A percentile compares a stretch with the other conserved stretches of the same genome.
These are phyloP conservation scores for Solanum infundibuliforme DNA, from an alignment of 257 asterid genomes.

Conservation along the genomic window DNA sequence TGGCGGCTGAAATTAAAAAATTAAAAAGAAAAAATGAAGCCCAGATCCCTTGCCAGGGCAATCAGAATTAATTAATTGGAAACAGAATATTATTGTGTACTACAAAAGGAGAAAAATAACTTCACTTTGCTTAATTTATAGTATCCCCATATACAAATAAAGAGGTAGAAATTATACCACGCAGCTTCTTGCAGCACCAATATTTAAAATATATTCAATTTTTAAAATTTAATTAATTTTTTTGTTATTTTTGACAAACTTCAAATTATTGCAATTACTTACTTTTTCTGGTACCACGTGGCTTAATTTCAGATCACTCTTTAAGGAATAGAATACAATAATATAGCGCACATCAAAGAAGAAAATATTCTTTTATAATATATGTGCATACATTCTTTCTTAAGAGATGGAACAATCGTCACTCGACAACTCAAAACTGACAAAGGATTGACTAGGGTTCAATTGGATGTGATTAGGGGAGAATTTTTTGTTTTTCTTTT, in stretches of 20 bases:
- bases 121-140: background rate
- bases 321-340: too few species aligned
- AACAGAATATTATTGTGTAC: background rate
- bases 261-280: background rate
- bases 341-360: too few species aligned
- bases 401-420: too few species aligned
- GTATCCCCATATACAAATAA: background rate
- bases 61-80: background rate
- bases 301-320: background rate
- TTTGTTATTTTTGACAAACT: background rate
- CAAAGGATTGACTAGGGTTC: accelerated
- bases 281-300: too few species aligned
- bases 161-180: background rate
- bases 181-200: background rate
- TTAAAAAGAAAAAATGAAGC: background rate
- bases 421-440: background rate
- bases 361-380: too few species aligned
- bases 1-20: background rate
- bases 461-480: background rate
- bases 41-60: background rate
- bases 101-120: background rate
- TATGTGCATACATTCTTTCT: too few species aligned
- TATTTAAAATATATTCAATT: background rate
- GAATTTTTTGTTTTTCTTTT: background rate
- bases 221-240: background rate